Conservation (phyloP, 2,329 filamentous ascomycete genomes). For the Diaporthe capsici region DNA sequence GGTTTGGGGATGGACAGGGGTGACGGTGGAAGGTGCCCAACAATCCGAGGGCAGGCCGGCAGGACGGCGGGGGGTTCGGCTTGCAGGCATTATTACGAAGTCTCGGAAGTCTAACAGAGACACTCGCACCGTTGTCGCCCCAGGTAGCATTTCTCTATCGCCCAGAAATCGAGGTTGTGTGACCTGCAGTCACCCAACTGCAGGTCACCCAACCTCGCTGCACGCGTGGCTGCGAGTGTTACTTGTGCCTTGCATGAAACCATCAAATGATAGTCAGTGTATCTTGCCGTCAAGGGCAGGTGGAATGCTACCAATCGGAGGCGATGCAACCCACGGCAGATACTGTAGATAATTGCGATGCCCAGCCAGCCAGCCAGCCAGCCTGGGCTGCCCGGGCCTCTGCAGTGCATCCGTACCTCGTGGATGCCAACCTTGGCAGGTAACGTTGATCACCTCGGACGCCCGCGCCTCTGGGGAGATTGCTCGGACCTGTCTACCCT, state of each 20-base stretch:
- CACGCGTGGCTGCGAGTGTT: background rate
- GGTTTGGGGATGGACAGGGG: background rate
- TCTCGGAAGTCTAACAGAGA: background rate
- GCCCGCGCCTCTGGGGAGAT: background rate
- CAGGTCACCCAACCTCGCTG: background rate
- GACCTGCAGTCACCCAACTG: background rate
- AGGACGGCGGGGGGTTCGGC: background rate
- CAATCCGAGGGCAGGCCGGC: background rate
- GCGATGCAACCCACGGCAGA: background rate
- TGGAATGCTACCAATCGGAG: background rate
- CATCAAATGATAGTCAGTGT: background rate
- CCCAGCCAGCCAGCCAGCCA: background rate
- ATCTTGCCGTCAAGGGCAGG: conserved; percentile 2
- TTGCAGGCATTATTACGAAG: background rate
- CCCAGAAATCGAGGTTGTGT: background rate
- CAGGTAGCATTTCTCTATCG: background rate
- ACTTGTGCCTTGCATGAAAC: conserved; percentile 20
- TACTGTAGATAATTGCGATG: background rate
- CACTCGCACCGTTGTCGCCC: background rate
- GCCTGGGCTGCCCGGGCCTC: background rate
- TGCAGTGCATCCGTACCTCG: background rate
- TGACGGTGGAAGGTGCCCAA: background rate
- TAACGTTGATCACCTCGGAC: background rate
- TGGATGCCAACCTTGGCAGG: background rate
- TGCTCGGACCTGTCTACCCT: background rate